Conservation (phyloP, 179 eudicot genomes). For the Silene vulgaris region DNA sequence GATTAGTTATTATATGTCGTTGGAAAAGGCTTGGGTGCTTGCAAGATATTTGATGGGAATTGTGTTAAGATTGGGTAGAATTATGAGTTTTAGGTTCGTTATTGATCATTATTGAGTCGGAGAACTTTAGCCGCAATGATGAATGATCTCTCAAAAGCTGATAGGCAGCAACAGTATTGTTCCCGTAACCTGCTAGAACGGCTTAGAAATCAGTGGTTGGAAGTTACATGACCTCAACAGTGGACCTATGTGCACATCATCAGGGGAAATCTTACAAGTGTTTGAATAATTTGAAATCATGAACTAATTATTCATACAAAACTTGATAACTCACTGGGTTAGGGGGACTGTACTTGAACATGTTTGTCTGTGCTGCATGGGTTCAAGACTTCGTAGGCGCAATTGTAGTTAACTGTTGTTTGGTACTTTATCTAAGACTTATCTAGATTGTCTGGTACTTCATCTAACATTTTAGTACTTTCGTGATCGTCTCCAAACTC, state of each 20-base stretch:
- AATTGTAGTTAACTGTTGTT: neutral
- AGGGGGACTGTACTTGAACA: neutral
- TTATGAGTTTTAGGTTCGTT: neutral
- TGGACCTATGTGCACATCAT: neutral
- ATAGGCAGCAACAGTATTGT: neutral
- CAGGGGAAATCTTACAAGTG: neutral
- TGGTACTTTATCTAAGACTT: neutral
- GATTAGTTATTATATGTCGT: neutral
- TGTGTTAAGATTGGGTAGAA: constrained; percentile 5
- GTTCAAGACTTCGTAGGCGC: neutral
- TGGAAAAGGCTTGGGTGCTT: constrained; percentile 2
- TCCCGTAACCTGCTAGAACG: neutral
- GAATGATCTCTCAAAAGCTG: neutral
- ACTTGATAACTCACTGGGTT: neutral
- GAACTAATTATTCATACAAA: neutral
- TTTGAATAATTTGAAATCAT: neutral
- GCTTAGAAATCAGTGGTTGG: neutral
- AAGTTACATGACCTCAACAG: neutral
- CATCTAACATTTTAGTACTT: neutral
- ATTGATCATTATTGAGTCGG: too few relatives aligned
- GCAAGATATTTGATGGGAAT: neutral
- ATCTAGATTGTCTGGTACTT: neutral
- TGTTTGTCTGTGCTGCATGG: neutral
- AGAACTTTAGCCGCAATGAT: neutral
- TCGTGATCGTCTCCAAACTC: neutral